Conservation (phyloP, 129 eudicot genomes). For the Arctium minus region DNA sequence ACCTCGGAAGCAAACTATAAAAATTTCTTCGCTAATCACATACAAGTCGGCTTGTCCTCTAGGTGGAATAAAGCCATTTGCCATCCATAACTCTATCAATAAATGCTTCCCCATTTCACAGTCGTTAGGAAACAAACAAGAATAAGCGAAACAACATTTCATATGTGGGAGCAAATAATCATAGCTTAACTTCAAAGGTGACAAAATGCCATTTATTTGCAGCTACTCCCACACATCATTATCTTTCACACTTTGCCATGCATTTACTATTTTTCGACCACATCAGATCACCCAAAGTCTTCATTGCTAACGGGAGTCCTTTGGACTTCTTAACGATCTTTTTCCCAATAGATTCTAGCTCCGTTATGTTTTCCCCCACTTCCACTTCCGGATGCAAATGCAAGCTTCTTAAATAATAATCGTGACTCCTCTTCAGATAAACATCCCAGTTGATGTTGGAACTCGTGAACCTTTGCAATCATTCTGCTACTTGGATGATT, state of each 20-base stretch:
- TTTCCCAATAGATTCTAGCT: constrained; percentile 31
- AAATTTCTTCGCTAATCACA: constrained; percentile 30
- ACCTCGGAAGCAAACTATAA: constrained; percentile 25
- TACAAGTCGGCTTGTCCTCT: constrained; percentile 41
- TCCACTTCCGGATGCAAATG: constrained; percentile 15
- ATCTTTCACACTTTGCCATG: constrained; percentile 2
- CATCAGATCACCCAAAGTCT: constrained; percentile 29
- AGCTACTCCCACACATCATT: constrained; percentile 19
- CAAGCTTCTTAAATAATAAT: constrained; percentile 12
- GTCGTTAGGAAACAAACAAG: constrained; percentile 41
- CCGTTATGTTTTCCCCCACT: neutral
- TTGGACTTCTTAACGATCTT: constrained; percentile 28
- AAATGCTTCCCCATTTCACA: neutral
- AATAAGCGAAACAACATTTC: constrained; percentile 14
- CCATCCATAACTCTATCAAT: neutral
- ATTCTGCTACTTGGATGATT: neutral
- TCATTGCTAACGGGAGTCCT: constrained; percentile 36
- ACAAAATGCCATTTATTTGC: constrained; percentile 27
- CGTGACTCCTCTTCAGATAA: constrained; percentile 15
- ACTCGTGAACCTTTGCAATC: constrained; percentile 1
- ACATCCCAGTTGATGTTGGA: neutral
- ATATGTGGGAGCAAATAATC: constrained; percentile 25
- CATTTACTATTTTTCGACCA: constrained; percentile 4
- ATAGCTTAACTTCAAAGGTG: constrained; percentile 42
- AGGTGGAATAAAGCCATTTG: constrained; percentile 10